Evolutionary conservation across 129 eudicot species (phyloP).

Genomic region (Mikania micrantha): DNA sequence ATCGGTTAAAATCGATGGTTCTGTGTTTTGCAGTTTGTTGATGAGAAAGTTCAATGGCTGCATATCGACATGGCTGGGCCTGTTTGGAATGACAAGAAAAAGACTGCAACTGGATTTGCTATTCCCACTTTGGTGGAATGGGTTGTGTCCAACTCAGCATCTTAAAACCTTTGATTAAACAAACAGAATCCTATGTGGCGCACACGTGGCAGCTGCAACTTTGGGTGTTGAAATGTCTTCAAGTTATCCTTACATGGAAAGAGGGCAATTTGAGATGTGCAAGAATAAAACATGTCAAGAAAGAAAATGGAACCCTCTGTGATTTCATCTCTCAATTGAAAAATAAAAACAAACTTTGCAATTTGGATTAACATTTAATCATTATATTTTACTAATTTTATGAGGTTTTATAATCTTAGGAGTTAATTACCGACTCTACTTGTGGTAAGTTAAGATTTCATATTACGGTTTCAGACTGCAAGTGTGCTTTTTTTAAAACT

Average conservation of each 20-base stretch:
- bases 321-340: background rate
- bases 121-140: slow-evolving; percentile 82
- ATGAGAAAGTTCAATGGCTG: slow-evolving; percentile 93
- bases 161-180: slow-evolving; percentile 5
- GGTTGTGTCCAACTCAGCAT: slow-evolving; percentile 71
- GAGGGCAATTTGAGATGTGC: background rate
- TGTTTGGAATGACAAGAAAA: slow-evolving; percentile 87
- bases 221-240: background rate
- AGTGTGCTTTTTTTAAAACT: too few relatives aligned
- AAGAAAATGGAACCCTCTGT: background rate
- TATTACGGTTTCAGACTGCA: too few relatives aligned
- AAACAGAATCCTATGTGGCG: background rate
- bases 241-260: background rate
- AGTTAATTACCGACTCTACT: too few relatives aligned
- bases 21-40: slow-evolving; percentile 64
- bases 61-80: slow-evolving; percentile 98
- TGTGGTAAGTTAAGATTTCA: too few relatives aligned
- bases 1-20: background rate
- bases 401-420: background rate
- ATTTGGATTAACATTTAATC: background rate
- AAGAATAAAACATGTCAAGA: slow-evolving; percentile 1
- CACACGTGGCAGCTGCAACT: background rate
- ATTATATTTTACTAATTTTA: background rate
- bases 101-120: slow-evolving; percentile 79
- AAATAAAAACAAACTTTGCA: background rate